Conservation (phyloP, 768 basidiomycete species). For the Saitozyma podzolica region DNA sequence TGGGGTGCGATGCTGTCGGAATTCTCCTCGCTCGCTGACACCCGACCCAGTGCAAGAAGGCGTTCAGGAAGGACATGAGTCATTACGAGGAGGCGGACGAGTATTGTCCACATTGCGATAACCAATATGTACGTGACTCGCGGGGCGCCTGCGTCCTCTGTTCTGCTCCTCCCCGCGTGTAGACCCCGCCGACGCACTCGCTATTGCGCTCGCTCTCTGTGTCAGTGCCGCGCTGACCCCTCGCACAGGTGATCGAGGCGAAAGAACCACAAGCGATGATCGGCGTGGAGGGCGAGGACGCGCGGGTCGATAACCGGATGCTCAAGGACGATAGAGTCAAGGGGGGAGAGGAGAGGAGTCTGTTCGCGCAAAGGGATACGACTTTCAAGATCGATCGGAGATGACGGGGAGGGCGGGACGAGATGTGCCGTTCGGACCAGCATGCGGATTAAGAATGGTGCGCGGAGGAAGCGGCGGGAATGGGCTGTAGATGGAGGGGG, state of each 20-base stretch:
- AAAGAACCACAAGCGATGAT: slow-evolving; percentile 84
- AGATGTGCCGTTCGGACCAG: no score
- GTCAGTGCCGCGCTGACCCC: background rate
- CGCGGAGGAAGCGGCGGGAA: no score
- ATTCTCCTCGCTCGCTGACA: slow-evolving; percentile 3
- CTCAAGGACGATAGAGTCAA: slow-evolving; percentile 82
- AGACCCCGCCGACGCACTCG: background rate
- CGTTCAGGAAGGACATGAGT: slow-evolving; percentile 92
- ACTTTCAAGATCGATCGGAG: slow-evolving; percentile 39
- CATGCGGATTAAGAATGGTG: no score
- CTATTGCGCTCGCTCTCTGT: background rate
- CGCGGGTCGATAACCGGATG: slow-evolving; percentile 81
- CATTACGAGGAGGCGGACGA: slow-evolving; percentile 95
- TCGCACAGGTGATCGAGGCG: slow-evolving; percentile 77
- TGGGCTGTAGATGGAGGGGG: no score
- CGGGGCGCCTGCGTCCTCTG: background rate
- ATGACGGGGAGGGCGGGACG: no score
- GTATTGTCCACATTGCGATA: slow-evolving; percentile 97
- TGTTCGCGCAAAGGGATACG: slow-evolving; percentile 39
- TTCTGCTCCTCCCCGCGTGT: background rate
- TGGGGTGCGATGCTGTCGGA: background rate
- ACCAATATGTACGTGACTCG: slow-evolving; percentile 78
- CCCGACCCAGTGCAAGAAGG: slow-evolving; percentile 69
- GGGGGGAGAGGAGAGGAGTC: slow-evolving; percentile 51
- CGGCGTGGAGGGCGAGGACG: slow-evolving; percentile 88